Evolutionary conservation across 805 yeast species (phyloP).

Genomic region (Barnettozyma californica): DNA sequence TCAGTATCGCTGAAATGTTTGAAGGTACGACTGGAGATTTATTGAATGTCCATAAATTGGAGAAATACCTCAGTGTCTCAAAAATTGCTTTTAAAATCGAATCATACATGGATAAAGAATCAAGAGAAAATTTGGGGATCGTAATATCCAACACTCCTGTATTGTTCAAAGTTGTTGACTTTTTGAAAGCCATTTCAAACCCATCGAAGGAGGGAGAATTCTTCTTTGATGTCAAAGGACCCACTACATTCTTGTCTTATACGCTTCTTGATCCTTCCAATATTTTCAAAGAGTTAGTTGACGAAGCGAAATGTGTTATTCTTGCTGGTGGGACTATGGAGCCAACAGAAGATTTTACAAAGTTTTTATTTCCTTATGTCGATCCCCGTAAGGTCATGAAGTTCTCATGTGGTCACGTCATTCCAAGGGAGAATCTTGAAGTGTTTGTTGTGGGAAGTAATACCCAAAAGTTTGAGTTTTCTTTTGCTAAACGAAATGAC

Average conservation of each 20-base stretch:
- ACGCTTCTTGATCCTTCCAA: conserved; percentile 76
- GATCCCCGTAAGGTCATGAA: conserved; percentile 35
- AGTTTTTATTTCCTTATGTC: conserved; percentile 61
- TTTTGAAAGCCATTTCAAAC: conserved; percentile 59
- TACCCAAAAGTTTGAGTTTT: conserved; percentile 48
- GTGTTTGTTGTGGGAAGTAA: conserved; percentile 46
- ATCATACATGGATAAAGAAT: conserved; percentile 44
- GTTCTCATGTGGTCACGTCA: conserved; percentile 80
- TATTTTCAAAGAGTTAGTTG: conserved; percentile 59
- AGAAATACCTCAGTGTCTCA: conserved; percentile 55
- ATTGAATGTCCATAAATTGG: conserved; percentile 63
- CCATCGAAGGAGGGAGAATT: conserved; percentile 78
- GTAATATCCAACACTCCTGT: conserved; percentile 35
- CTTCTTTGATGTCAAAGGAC: conserved; percentile 48
- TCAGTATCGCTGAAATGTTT: conserved; percentile 50
- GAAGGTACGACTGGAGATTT: conserved; percentile 58
- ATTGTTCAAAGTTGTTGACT: conserved; percentile 59
- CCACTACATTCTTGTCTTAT: conserved; percentile 45
- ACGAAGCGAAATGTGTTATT: conserved; percentile 61
- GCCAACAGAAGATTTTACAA: conserved; percentile 67
- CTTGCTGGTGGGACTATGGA: conserved; percentile 96
- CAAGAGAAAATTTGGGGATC: conserved; percentile 11
- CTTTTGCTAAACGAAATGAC: conserved; percentile 57
- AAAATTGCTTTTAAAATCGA: conserved; percentile 85
- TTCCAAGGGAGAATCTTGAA: conserved; percentile 61